Evolutionary conservation across 176 grass and related monocot genomes (phyloP).

Genomic region (Phoenix roebelenii): DNA sequence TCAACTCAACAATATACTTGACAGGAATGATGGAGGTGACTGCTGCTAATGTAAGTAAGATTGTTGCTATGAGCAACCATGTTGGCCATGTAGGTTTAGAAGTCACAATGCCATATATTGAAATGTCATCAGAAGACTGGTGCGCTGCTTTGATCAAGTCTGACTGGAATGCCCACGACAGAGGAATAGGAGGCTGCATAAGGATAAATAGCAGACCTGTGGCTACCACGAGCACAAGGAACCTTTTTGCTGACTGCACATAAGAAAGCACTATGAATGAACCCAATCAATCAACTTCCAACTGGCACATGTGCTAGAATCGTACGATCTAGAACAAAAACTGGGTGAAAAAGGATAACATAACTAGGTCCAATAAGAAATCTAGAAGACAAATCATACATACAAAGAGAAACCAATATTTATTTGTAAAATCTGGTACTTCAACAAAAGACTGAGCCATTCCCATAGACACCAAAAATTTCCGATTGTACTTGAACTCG

Average conservation of each 20-base stretch:
- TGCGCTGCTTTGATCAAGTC: slow-evolving; percentile 73
- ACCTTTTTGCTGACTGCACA: slow-evolving; percentile 77
- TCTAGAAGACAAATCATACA: no score
- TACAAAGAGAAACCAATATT: no score
- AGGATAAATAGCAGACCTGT: slow-evolving; percentile 78
- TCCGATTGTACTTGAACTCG: no score
- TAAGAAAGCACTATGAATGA: background rate
- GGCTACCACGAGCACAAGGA: slow-evolving; percentile 61
- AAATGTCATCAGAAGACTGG: slow-evolving; percentile 76
- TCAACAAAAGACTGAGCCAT: no score
- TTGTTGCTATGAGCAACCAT: slow-evolving; percentile 81
- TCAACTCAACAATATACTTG: slow-evolving; percentile 86
- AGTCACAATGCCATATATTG: slow-evolving; percentile 80
- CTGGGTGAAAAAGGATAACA: no score
- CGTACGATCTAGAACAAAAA: no score
- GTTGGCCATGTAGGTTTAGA: slow-evolving; percentile 89
- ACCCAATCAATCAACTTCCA: background rate
- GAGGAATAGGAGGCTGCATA: slow-evolving; percentile 80
- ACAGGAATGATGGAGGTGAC: slow-evolving; percentile 87
- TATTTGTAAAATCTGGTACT: no score
- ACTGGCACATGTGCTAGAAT: no score
- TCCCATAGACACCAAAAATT: no score
- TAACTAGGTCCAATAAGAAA: no score
- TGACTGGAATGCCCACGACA: slow-evolving; percentile 78
- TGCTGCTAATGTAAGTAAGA: slow-evolving; percentile 77